Evolutionary conservation across 2,329 filamentous ascomycete species (phyloP).

Genomic region (Claviceps capensis): DNA sequence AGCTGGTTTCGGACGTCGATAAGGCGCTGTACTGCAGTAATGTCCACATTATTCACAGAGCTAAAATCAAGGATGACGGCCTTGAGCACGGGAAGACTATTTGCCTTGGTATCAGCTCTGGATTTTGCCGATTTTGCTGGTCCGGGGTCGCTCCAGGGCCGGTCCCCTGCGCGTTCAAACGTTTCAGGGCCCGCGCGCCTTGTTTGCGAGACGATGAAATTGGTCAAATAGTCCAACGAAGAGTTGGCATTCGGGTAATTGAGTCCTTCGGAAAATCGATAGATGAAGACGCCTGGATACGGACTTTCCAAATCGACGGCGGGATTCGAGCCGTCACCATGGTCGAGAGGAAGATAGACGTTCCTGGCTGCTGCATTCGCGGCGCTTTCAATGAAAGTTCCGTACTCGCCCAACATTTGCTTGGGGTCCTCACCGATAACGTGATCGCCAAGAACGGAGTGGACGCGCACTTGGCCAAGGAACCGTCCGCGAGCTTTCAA

Average conservation of each 20-base stretch:
- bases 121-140: slow-evolving; percentile 36
- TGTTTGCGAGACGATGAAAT: slow-evolving; percentile 55
- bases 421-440: slow-evolving; percentile 47
- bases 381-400: slow-evolving; percentile 33
- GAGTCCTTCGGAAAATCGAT: slow-evolving; percentile 87
- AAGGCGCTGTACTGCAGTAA: slow-evolving; percentile 81
- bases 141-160: slow-evolving; percentile 91
- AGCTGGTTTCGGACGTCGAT: slow-evolving; percentile 93
- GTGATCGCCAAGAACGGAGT: slow-evolving; percentile 70
- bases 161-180: slow-evolving; percentile 56
- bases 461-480: slow-evolving; percentile 53
- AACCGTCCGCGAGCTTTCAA: slow-evolving; percentile 74
- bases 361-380: slow-evolving; percentile 49
- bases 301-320: slow-evolving; percentile 65
- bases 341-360: slow-evolving; percentile 76
- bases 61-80: slow-evolving; percentile 92
- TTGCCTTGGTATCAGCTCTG: slow-evolving; percentile 13
- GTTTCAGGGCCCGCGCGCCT: slow-evolving; percentile 59
- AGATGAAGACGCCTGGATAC: slow-evolving; percentile 89
- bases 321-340: slow-evolving; percentile 84
- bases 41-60: slow-evolving; percentile 84
- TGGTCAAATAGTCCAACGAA: slow-evolving; percentile 66
- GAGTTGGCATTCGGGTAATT: slow-evolving; percentile 91
- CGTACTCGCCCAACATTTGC: slow-evolving; percentile 37
- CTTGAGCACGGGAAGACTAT: slow-evolving; percentile 55